Evolutionary conservation across 441 rosid genomes (phyloP).

Genomic region (Adansonia gregorii): DNA sequence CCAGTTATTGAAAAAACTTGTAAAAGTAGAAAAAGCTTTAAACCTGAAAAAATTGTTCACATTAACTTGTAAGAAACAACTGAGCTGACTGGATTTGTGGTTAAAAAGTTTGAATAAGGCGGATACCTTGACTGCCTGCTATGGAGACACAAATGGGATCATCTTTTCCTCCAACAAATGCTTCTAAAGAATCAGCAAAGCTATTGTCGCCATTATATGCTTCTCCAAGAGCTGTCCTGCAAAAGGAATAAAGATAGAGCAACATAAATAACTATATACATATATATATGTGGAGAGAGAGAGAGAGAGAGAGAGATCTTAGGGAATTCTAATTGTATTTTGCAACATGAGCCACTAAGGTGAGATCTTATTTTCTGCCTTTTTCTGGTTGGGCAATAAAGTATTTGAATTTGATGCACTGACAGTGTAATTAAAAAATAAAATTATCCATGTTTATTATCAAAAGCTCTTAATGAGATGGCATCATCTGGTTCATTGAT

Average conservation of each 20-base stretch:
- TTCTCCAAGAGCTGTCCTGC: constrained; percentile 73
- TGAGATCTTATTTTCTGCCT: neutral
- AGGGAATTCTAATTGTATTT: neutral
- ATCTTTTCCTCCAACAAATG: constrained; percentile 79
- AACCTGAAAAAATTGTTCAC: neutral
- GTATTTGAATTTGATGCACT: too few relatives aligned
- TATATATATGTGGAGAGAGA: neutral
- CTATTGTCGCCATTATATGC: constrained; percentile 66
- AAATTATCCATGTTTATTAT: too few relatives aligned
- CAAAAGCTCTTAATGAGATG: too few relatives aligned
- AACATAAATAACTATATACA: neutral
- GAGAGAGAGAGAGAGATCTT: neutral
- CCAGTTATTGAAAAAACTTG: neutral
- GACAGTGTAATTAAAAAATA: too few relatives aligned
- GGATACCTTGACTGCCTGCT: constrained; percentile 59
- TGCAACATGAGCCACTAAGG: neutral
- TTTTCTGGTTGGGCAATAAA: neutral
- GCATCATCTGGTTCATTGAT: too few relatives aligned
- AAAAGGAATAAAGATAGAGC: constrained; percentile 20
- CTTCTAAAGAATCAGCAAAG: constrained; percentile 77
- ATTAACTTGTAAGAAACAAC: neutral
- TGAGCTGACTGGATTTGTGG: neutral
- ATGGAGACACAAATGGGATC: constrained; percentile 82
- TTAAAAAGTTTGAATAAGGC: constrained; percentile 10
- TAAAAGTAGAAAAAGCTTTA: neutral